Evolutionary conservation across 192 early-diverging fungal genomes (phyloP), one percentile per base, ranked within the genome.

Genomic region (Powellomyces hirtus): DNA sequence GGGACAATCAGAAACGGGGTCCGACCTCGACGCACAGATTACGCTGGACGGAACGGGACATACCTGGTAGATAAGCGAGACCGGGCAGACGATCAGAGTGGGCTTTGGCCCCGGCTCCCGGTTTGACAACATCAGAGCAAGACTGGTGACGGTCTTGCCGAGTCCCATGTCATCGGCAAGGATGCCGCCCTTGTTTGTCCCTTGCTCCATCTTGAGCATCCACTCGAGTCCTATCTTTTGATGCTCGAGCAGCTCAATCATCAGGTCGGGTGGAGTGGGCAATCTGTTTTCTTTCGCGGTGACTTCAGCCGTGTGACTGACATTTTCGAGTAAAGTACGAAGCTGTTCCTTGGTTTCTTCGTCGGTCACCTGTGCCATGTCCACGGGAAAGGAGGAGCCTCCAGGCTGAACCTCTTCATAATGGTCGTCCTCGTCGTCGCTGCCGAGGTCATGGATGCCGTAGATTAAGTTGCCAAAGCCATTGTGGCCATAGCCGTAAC

Each of bases 21-120:
- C n/a, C n/a, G n/a, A n/a, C n/a, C n/a, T n/a, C n/a, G n/a, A n/a
- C n/a, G n/a, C n/a, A n/a, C n/a, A n/a, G n/a, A n/a, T n/a, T n/a
- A n/a, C n/a, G n/a, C n/a, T n/a, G n/a, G n/a, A n/a, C n/a, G n/a
- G n/a, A n/a, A n/a, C n/a, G n/a, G n/a, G n/a, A 42, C 40, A 13
- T n/a, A 42, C 40, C n/a, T 56, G 92, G 38, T 81, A 65, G 31
- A 94, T 70, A 13, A 91, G 69, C 0, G 87, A 76, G 1, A 88
- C 75, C 0, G 92, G 90, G 4, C 87, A 84, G 1, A 92, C 75
- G 8, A 94, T 66, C 33, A 94, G 77, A 0, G 90, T 92, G 0
- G 81, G 50, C 40, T 87, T 87, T 83, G 81, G 83, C 8, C n/a
- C n/a, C 38, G 30, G 38, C 44, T 53, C 59, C 35, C 58, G 74